A percentile compares a stretch with the other conserved stretches of the same genome.
Conservation (phyloP, 768 basidiomycete genomes). For the Collybia sordida region DNA sequence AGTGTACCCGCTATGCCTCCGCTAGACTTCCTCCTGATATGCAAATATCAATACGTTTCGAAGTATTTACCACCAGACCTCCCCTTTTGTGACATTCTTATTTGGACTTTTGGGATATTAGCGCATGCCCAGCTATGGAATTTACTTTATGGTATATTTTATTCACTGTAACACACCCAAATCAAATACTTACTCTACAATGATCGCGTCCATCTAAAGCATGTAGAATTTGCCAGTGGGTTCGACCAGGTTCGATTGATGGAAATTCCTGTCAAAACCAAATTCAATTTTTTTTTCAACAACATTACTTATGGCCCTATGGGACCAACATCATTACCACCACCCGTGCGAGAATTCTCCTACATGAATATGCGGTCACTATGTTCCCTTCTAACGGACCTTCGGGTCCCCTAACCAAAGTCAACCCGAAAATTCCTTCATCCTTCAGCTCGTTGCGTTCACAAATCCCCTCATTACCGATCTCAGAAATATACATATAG, state of each 20-base stretch:
- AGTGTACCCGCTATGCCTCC: constrained; percentile 83
- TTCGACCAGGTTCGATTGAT: neutral
- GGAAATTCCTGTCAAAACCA: neutral
- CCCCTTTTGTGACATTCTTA: neutral
- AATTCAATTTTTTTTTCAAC: neutral
- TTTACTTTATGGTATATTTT: too few species aligned
- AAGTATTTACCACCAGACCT: constrained; percentile 12
- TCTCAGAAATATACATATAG: too few species aligned
- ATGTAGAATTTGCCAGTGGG: too few species aligned
- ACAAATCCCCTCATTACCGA: too few species aligned
- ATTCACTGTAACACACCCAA: too few species aligned
- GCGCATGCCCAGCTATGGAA: too few species aligned
- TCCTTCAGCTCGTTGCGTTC: too few species aligned
- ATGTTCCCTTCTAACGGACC: neutral
- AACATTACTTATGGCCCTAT: constrained; percentile 5
- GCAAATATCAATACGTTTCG: constrained; percentile 29
- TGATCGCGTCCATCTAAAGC: too few species aligned
- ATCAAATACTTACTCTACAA: too few species aligned
- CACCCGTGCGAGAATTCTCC: constrained; percentile 6
- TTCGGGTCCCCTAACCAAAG: neutral
- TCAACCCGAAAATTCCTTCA: neutral
- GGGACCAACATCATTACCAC: constrained; percentile 5
- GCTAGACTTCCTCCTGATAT: constrained; percentile 67
- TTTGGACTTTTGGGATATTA: neutral
- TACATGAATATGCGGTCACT: neutral